Conservation (phyloP, 371 early-diverging fungal species). For the Funneliformis caledonium region DNA sequence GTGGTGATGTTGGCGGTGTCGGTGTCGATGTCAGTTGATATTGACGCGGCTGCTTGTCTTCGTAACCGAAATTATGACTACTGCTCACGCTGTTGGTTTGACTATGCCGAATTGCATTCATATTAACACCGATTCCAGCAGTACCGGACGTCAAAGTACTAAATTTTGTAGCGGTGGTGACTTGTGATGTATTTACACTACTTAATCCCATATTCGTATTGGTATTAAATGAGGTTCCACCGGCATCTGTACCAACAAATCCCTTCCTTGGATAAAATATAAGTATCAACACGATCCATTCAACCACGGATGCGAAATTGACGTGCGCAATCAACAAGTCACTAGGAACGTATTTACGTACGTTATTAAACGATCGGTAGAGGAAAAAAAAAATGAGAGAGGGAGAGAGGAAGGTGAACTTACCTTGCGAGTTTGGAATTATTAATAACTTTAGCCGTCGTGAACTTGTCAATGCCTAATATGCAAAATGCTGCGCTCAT, state of each 20-base stretch:
- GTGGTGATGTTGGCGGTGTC: background rate
- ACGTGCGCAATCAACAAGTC: constrained; percentile 19
- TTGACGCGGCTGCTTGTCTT: background rate
- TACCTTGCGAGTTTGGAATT: constrained; percentile 5
- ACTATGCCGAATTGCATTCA: background rate
- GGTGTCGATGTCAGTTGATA: background rate
- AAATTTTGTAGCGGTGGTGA: background rate
- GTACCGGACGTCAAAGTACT: background rate
- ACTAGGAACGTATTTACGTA: background rate
- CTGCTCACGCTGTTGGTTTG: background rate
- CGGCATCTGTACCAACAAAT: constrained; percentile 18
- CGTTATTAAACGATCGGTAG: background rate
- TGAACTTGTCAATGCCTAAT: constrained; percentile 53
- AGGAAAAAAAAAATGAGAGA: background rate
- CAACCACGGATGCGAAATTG: constrained; percentile 16
- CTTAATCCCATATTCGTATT: background rate
- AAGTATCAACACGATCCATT: constrained; percentile 25
- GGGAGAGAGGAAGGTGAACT: background rate
- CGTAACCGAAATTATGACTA: background rate
- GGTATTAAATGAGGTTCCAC: background rate
- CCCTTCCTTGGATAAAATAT: constrained; percentile 37
- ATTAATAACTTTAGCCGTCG: constrained; percentile 26
- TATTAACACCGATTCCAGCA: background rate
- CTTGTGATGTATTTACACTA: background rate
- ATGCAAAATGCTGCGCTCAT: constrained; percentile 47